Base-by-base conservation (phyloP, 169 alveolate genomes). In the Condylostoma magnum region DNA sequence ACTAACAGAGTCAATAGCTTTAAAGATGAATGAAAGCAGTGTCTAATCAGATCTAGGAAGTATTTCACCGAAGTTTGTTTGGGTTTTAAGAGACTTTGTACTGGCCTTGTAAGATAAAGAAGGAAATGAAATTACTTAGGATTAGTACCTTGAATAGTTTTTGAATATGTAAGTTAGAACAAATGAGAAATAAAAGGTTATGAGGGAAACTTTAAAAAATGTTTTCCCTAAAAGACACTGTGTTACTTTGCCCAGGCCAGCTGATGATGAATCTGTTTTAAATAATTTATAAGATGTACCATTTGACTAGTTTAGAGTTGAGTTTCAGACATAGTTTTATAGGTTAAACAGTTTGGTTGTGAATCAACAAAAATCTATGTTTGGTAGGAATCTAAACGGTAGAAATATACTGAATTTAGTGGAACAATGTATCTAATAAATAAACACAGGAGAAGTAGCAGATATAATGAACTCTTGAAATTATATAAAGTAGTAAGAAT, bases 41-140 rank as follows among this genome's bases (percentile, higher is more conserved):
- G 63, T 82, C 80, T 37, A 90, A 82, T 37, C 82, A 75, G 60
- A 72, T n/a, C n/a, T n/a, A n/a, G n/a, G n/a, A 78, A 43, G 77
- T 33, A 57, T 79, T 51, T 80, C 85, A 37, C 92, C 95, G 22
- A 75, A 87, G 31, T 86, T 90, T 77, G 56, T 90, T 10, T 90
- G 95, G 93, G 76, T 90, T 22, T 71, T 90, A 30, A 85, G 95
- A 66, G 95, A 90, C 75, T 90, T 90, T 69, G 76, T 90, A 20
- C 63, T 90, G 12, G 73, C 69, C 57, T 78, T 90, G n/a, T 79
- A 69, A 65, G 88, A 85, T 65, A 48, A 52, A 67, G 78, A 80
- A 30, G 95, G 93, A 8, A 75, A 77, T 31, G 33, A 44, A 37
- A 90, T 90, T 12, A 71, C 86, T 20, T 78, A 87, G 47, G 77